Conservation (phyloP, 352 stramenopile species). For the Pythium aphanidermatum region DNA sequence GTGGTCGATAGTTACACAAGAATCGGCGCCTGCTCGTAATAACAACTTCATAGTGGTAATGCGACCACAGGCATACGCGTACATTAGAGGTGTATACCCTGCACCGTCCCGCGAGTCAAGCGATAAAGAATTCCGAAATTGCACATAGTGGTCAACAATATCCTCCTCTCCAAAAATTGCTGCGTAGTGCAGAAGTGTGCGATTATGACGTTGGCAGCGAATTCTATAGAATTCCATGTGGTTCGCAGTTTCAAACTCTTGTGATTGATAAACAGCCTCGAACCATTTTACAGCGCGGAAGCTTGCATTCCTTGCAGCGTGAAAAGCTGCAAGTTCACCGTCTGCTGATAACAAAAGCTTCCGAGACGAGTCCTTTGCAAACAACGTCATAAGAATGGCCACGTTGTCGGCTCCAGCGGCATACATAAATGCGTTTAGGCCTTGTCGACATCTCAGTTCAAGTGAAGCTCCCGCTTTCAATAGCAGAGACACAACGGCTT, state of each 20-base stretch:
- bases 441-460: slow-evolving; percentile 24
- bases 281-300: slow-evolving; percentile 56
- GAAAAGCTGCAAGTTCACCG: slow-evolving; percentile 40
- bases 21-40: slow-evolving; percentile 27
- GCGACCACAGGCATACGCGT: slow-evolving; percentile 46
- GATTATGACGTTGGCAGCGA: slow-evolving; percentile 19
- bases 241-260: no score
- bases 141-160: slow-evolving; percentile 17
- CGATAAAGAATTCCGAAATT: background rate
- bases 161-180: slow-evolving; percentile 35
- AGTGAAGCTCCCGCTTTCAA: slow-evolving; percentile 32
- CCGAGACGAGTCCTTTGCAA: slow-evolving; percentile 10
- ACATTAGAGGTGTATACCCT: slow-evolving; percentile 49
- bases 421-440: slow-evolving; percentile 41
- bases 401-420: slow-evolving; percentile 43
- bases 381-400: slow-evolving; percentile 40
- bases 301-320: slow-evolving; percentile 29
- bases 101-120: slow-evolving; percentile 30
- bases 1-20: slow-evolving; percentile 32
- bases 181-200: slow-evolving; percentile 45
- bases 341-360: slow-evolving; percentile 20
- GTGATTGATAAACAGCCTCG: slow-evolving; percentile 14
- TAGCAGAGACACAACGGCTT: slow-evolving; percentile 31
- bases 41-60: slow-evolving; percentile 27
- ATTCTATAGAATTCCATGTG: slow-evolving; percentile 4